Conservation (phyloP, 257 asterid species). For the Plantago elongata region DNA sequence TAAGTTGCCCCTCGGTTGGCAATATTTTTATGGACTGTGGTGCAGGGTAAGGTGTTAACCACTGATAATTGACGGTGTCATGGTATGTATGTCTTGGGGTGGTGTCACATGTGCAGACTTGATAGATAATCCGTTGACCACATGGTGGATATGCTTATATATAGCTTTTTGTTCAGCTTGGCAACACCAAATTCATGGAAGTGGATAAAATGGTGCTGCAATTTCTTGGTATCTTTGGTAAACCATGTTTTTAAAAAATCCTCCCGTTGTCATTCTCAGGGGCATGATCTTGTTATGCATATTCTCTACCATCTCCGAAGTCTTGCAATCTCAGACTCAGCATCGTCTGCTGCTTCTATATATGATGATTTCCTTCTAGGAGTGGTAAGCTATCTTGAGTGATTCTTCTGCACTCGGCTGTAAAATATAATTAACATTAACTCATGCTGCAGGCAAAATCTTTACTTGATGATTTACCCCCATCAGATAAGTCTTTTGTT, state of each 20-base stretch:
- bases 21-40: too few species aligned
- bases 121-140: too few species aligned
- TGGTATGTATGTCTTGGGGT: too few species aligned
- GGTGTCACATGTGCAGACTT: too few species aligned
- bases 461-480: conserved; percentile 68
- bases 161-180: too few species aligned
- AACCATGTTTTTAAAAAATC: neutral
- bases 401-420: conserved; percentile 11
- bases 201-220: too few species aligned
- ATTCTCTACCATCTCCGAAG: conserved; percentile 79
- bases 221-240: too few species aligned
- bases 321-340: conserved; percentile 57
- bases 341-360: conserved; percentile 53
- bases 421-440: conserved; percentile 22
- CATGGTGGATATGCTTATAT: too few species aligned
- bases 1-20: too few species aligned
- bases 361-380: conserved; percentile 78
- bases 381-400: conserved; percentile 57
- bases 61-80: too few species aligned
- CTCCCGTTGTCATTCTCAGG: conserved; percentile 46
- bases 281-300: conserved; percentile 88
- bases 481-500: conserved; percentile 90
- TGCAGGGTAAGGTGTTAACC: too few species aligned
- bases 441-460: conserved; percentile 62
- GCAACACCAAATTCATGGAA: too few species aligned